Evolutionary conservation across 2,329 filamentous ascomycete species (phyloP).

Genomic region (Lecanosticta acicola): DNA sequence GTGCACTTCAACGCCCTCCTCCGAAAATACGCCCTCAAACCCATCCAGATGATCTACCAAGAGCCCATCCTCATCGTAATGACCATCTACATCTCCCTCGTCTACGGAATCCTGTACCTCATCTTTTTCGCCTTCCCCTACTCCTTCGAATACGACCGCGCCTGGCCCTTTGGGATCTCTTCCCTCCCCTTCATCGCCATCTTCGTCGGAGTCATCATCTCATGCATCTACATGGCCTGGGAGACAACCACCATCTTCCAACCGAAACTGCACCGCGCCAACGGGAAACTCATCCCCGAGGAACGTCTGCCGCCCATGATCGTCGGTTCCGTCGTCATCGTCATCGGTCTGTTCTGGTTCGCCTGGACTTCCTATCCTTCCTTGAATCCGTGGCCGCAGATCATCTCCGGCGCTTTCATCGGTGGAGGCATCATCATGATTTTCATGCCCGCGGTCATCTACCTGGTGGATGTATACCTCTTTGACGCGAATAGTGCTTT

Average conservation of each 20-base stretch:
- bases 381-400: conserved; percentile 41
- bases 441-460: conserved; percentile 42
- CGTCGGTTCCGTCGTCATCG: conserved; percentile 44
- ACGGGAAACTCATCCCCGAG: conserved; percentile 30
- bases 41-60: conserved; percentile 40
- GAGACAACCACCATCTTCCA: conserved; percentile 17
- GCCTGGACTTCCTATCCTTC: conserved; percentile 56
- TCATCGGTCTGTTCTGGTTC: conserved; percentile 51
- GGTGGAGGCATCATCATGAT: conserved; percentile 41
- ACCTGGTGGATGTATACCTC: conserved; percentile 43
- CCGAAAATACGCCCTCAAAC: conserved; percentile 41
- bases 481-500: conserved; percentile 32
- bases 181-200: conserved; percentile 42
- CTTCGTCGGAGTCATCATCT: conserved; percentile 37
- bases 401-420: conserved; percentile 38
- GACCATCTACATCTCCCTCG: conserved; percentile 39
- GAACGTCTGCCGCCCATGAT: conserved; percentile 47
- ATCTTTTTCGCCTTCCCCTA: conserved; percentile 47
- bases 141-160: conserved; percentile 39
- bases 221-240: conserved; percentile 19
- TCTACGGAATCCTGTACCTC: conserved; percentile 38
- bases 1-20: conserved; percentile 37
- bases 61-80: conserved; percentile 47
- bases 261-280: conserved; percentile 14
- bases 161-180: conserved; percentile 37